Base-by-base conservation (phyloP, 2,329 filamentous ascomycete genomes). In the Trichoderma sp. region DNA sequence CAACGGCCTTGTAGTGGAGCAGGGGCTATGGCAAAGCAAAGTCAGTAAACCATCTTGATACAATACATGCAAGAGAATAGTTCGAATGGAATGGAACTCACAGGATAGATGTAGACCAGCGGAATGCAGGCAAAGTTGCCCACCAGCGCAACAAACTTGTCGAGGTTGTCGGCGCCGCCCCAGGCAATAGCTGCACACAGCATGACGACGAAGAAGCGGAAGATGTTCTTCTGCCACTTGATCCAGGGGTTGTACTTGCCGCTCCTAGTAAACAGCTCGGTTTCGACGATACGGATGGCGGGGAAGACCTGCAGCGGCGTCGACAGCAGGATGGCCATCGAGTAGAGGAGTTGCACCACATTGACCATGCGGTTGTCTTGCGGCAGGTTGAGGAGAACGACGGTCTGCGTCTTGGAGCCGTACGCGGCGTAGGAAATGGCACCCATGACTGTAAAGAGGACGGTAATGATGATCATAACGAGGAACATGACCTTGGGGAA, bases 181-280 rank as follows among this genome's bases (percentile, higher is more conserved):
- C 94, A 99, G 2, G 95, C 95, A 75, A 99, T 92, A 72, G 90
- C 82, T 0, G 95, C 93, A 78, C 96, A 98, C 28, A 96, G 82
- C 77, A 93, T 88, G 65, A 98, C 96, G 74, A 98, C 90, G 79
- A 95, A 91, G 86, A 98, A 99, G 69, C 96, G 92, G 85, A 97
- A 99, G 39, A 92, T 85, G 77, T 99, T 99, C 90, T 99, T 99
- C 87, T 98, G 93, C 96, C 96, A 99, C 85, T 99, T 99, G 85
- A 99, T 97, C 79, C 93, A 96, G 0, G 94, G 95, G 79, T 98
- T 98, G 84, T 98, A 97, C 83, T 99, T 99, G 76, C 96, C 95
- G 74, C 94, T 97, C 79, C 92, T 88, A 28, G 93, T 97, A 81
- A 98, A 99, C 7, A 98, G 86, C 75, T 94, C 94, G 76, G 97